Percentiles rank a stretch among this genome's conserved stretches.
Evolutionary conservation across 306 rosid genomes (phyloP).

Genomic region (Datisca glomerata): DNA sequence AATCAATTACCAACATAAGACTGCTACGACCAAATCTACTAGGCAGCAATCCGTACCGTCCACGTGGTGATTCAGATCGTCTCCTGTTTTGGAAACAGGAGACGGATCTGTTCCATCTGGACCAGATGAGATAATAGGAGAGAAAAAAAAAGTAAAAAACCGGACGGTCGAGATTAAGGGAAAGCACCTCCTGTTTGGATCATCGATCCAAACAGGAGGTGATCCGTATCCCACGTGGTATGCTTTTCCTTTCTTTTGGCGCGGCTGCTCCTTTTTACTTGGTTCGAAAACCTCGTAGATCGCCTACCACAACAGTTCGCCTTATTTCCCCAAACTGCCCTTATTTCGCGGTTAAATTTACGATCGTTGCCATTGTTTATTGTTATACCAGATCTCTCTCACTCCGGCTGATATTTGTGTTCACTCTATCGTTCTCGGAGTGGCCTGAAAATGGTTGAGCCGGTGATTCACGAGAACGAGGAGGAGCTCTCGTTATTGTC

Average conservation of each 20-base stretch:
- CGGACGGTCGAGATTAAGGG: too few species aligned
- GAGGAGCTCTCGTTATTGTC: conserved; percentile 42
- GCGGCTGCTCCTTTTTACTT: not conserved
- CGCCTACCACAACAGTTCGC: not conserved
- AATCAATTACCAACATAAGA: too few species aligned
- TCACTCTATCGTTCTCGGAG: not conserved
- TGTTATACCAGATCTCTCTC: not conserved
- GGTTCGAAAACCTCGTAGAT: not conserved
- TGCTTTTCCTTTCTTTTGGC: not conserved
- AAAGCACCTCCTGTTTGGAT: too few species aligned
- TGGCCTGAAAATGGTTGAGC: conserved; percentile 34
- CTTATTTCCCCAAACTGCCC: not conserved
- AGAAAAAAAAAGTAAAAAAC: too few species aligned
- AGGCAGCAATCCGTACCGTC: too few species aligned
- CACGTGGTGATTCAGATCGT: too few species aligned
- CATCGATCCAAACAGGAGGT: too few species aligned
- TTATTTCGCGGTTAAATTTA: not conserved
- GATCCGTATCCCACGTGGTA: too few species aligned
- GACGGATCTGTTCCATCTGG: too few species aligned
- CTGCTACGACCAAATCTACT: too few species aligned
- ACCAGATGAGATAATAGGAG: too few species aligned
- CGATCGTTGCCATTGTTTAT: not conserved
- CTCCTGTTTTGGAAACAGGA: too few species aligned
- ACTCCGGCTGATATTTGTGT: not conserved
- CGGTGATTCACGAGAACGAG: conserved; percentile 20